These are phyloP conservation scores for Kingdonia uniflora DNA, from an alignment of 164 flowering plant genomes.

Conservation along the genomic window DNA sequence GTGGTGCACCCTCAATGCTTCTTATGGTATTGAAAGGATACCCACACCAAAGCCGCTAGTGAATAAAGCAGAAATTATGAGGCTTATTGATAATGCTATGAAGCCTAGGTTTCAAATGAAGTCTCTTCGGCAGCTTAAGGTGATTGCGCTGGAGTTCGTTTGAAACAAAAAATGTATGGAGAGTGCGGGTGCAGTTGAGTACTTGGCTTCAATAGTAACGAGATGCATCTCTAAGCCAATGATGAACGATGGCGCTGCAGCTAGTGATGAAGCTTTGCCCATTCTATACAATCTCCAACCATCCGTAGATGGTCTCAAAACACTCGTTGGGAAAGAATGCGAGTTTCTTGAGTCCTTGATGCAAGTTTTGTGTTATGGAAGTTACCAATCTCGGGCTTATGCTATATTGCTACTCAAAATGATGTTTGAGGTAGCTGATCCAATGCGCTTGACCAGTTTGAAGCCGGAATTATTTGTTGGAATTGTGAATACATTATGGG, in stretches of 20 bases:
- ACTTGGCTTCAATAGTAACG: slow-evolving; percentile 33
- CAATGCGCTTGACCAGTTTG: slow-evolving; percentile 18
- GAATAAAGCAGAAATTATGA: not conserved
- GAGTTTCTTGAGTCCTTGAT: slow-evolving; percentile 20
- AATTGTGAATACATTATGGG: slow-evolving; percentile 30
- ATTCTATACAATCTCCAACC: slow-evolving; percentile 14
- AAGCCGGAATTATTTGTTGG: slow-evolving; percentile 29
- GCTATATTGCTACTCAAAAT: slow-evolving; percentile 37
- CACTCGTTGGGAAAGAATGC: slow-evolving; percentile 8
- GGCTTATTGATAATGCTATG: slow-evolving; percentile 22
- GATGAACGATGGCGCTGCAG: not conserved
- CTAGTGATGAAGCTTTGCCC: slow-evolving; percentile 12
- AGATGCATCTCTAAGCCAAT: too few relatives aligned
- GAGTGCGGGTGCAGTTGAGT: slow-evolving; percentile 31
- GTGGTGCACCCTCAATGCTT: slow-evolving; percentile 24
- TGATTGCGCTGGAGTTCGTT: too few relatives aligned
- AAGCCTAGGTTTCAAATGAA: too few relatives aligned
- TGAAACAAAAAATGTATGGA: slow-evolving; percentile 31
- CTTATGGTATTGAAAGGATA: slow-evolving; percentile 11
- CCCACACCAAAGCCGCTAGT: slow-evolving; percentile 24
- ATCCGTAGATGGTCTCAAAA: slow-evolving; percentile 6
- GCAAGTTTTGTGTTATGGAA: slow-evolving; percentile 26
- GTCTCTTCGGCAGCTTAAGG: too few relatives aligned
- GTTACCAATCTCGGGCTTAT: slow-evolving; percentile 41
- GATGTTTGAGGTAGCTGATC: slow-evolving; percentile 37